These are phyloP conservation scores for Pseudopithomyces maydicus DNA, from an alignment of 2,329 filamentous ascomycete species.

Conservation along the genomic window DNA sequence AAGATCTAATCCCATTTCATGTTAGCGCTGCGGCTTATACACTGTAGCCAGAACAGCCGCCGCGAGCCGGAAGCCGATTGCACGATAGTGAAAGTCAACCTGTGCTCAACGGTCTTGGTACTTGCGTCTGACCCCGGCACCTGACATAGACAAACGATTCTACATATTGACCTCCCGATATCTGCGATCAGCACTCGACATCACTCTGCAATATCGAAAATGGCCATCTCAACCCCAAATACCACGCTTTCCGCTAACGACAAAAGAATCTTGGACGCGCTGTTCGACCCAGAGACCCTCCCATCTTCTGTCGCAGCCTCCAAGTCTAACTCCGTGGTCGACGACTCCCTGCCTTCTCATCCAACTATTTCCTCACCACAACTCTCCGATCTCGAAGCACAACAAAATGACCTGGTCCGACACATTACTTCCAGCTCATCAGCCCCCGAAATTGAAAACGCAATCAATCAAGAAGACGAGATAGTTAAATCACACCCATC, in stretches of 20 bases:
- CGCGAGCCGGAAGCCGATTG: slow-evolving; percentile 13
- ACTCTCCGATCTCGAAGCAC: slow-evolving; percentile 47
- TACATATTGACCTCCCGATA: not conserved
- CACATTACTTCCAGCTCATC: slow-evolving; percentile 22
- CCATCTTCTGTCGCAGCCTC: slow-evolving; percentile 58
- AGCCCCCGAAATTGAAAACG: slow-evolving; percentile 17
- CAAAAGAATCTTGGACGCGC: slow-evolving; percentile 41
- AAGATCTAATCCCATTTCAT: not conserved
- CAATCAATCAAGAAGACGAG: slow-evolving; percentile 51
- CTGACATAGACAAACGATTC: not conserved
- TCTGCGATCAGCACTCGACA: not conserved
- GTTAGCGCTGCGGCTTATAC: not conserved
- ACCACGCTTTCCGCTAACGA: slow-evolving; percentile 49
- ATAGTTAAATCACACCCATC: slow-evolving; percentile 64
- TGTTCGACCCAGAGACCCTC: slow-evolving; percentile 49
- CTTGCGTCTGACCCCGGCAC: not conserved
- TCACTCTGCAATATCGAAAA: slow-evolving; percentile 9
- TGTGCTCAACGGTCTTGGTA: not conserved
- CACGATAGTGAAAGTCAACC: slow-evolving; percentile 5
- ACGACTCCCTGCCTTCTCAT: slow-evolving; percentile 45
- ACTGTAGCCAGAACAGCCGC: slow-evolving; percentile 13
- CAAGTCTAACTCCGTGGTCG: slow-evolving; percentile 50
- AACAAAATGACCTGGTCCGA: slow-evolving; percentile 52
- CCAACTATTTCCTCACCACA: slow-evolving; percentile 45
- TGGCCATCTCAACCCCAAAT: slow-evolving; percentile 49